Percentiles rank a stretch among this genome's conserved stretches.
These are phyloP conservation scores for Chenopodium quinoa DNA, from an alignment of 148 eudicot species.

Conservation along the genomic window DNA sequence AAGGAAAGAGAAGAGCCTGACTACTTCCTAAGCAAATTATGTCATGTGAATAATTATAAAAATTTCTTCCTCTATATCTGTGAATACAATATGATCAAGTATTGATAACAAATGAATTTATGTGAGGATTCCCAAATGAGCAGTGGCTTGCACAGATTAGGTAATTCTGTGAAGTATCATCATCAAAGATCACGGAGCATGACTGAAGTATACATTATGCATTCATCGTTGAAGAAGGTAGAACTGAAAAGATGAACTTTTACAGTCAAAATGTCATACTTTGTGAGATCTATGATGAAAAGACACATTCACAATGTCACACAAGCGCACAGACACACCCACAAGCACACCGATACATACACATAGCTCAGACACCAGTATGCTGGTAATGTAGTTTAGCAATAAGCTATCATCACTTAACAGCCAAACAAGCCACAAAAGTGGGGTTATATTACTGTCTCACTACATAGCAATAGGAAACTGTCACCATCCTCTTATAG, in stretches of 20 bases:
- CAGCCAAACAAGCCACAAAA: not conserved
- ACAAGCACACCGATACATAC: too few species aligned
- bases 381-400: not conserved
- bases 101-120: not conserved
- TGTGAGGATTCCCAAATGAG: not conserved
- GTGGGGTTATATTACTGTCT: not conserved
- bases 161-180: not conserved
- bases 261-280: not conserved
- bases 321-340: too few species aligned
- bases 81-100: not conserved
- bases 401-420: not conserved
- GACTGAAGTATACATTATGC: not conserved
- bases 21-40: not conserved
- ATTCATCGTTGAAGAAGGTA: not conserved
- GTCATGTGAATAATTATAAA: not conserved
- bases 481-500: not conserved
- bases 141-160: not conserved
- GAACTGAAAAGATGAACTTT: not conserved
- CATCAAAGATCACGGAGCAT: not conserved
- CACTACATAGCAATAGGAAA: not conserved
- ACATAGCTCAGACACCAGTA: not conserved
- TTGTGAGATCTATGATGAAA: too few species aligned
- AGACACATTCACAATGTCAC: too few species aligned
- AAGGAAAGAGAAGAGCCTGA: not conserved
- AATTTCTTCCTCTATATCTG: not conserved